Conservation (phyloP, 1,139 yeast species). For the Debaryomycetaceae sp. region DNA sequence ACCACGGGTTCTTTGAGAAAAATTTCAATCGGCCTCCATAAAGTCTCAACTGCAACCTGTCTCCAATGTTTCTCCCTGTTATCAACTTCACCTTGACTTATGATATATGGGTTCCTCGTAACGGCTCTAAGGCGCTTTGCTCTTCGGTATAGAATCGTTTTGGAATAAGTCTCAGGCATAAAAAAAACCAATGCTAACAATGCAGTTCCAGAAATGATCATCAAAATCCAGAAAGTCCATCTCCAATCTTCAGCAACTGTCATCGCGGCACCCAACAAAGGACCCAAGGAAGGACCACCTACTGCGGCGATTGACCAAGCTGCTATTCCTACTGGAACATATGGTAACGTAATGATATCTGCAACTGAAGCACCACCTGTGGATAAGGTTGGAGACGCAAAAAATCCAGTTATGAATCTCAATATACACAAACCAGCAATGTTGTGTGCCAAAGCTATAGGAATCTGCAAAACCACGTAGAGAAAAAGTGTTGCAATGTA, state of each 20-base stretch:
- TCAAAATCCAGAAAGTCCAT: conserved; percentile 41
- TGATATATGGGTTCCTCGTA: conserved; percentile 31
- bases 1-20: conserved; percentile 43
- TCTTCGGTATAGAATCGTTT: conserved; percentile 33
- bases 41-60: conserved; percentile 31
- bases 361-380: conserved; percentile 32
- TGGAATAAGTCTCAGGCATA: conserved; percentile 34
- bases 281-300: conserved; percentile 37
- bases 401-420: conserved; percentile 30
- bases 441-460: conserved; percentile 26
- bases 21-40: conserved; percentile 47
- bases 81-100: conserved; percentile 28
- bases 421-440: conserved; percentile 29
- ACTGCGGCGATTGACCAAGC: conserved; percentile 35
- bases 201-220: conserved; percentile 25
- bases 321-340: conserved; percentile 31
- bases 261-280: conserved; percentile 32
- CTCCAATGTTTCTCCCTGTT: conserved; percentile 13
- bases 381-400: conserved; percentile 32
- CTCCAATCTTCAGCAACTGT: conserved; percentile 29
- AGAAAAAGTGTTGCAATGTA: conserved; percentile 27
- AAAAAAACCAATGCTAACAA: conserved; percentile 22
- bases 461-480: conserved; percentile 31
- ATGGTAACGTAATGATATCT: conserved; percentile 20
- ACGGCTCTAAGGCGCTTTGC: conserved; percentile 32